These are phyloP conservation scores for Passalora sequoiae DNA, from an alignment of 2,329 filamentous ascomycete genomes.

Conservation along the genomic window DNA sequence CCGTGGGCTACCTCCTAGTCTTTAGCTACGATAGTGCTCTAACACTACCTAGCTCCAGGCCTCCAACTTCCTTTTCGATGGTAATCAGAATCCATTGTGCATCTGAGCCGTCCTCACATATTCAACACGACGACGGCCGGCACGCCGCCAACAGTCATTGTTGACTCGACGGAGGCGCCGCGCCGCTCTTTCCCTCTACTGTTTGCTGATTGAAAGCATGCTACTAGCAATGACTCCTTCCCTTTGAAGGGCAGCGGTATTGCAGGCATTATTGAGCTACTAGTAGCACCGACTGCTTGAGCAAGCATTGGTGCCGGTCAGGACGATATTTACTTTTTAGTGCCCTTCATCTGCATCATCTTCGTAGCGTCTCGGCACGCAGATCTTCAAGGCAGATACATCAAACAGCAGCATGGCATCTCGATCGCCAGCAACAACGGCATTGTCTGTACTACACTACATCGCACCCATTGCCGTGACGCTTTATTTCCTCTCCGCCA, in stretches of 20 bases:
- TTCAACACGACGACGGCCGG: no score
- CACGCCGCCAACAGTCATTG: no score
- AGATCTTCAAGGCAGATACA: no score
- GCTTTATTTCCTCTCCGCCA: slow-evolving; percentile 27
- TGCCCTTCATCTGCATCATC: no score
- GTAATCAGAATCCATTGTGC: no score
- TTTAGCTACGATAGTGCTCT: no score
- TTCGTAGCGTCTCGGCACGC: no score
- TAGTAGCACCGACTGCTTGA: not conserved
- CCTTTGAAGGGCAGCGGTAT: slow-evolving; percentile 2
- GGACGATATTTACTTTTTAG: no score
- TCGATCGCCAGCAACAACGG: slow-evolving; percentile 7
- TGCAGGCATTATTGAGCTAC: no score
- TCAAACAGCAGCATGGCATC: slow-evolving; percentile 4
- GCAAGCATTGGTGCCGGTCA: not conserved
- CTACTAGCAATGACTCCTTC: not conserved
- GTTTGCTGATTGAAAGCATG: not conserved
- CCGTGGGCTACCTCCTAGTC: not conserved
- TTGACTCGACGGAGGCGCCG: no score
- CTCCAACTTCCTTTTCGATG: not conserved
- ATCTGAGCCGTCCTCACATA: not conserved
- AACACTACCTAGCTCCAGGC: not conserved
- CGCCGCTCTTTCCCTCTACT: not conserved
- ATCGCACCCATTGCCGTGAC: slow-evolving; percentile 23
- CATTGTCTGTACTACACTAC: slow-evolving; percentile 27